Percentiles rank a stretch among this genome's conserved stretches.
These are phyloP conservation scores for Emericellopsis terricola DNA, from an alignment of 495 filamentous ascomycete genomes.

Conservation along the genomic window DNA sequence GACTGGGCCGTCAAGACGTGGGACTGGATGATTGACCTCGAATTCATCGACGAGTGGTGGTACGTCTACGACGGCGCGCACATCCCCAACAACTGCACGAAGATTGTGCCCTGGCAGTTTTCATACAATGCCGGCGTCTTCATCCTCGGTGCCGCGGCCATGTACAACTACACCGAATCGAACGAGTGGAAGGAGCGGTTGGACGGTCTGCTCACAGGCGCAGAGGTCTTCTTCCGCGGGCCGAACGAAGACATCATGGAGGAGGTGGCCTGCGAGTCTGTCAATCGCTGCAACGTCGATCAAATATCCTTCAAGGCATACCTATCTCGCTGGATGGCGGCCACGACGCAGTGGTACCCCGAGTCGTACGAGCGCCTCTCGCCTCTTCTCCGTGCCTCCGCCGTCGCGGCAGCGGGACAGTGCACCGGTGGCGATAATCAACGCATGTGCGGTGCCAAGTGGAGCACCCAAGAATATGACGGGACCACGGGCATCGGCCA, in stretches of 20 bases:
- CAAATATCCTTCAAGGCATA: slow-evolving; percentile 72
- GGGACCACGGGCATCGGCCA: slow-evolving; percentile 43
- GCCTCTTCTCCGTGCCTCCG: slow-evolving; percentile 42
- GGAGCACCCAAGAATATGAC: slow-evolving; percentile 38
- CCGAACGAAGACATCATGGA: slow-evolving; percentile 33
- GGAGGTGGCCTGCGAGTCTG: slow-evolving; percentile 57
- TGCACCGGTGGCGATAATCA: slow-evolving; percentile 41
- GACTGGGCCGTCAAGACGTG: slow-evolving; percentile 55
- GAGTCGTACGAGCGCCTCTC: slow-evolving; percentile 40
- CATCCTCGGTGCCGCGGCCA: slow-evolving; percentile 49
- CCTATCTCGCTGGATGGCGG: slow-evolving; percentile 57
- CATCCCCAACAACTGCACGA: slow-evolving; percentile 27
- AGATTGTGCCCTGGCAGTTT: slow-evolving; percentile 35
- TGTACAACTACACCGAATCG: slow-evolving; percentile 43
- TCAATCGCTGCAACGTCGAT: slow-evolving; percentile 45
- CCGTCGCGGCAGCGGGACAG: slow-evolving; percentile 42
- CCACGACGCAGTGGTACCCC: slow-evolving; percentile 50
- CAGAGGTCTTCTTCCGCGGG: slow-evolving; percentile 33
- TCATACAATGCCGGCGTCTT: slow-evolving; percentile 56
- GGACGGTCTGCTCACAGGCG: slow-evolving; percentile 30
- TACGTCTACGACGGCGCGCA: slow-evolving; percentile 42
- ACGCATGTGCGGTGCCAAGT: slow-evolving; percentile 45
- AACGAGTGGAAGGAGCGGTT: slow-evolving; percentile 32
- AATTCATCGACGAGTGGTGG: slow-evolving; percentile 29
- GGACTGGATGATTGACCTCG: slow-evolving; percentile 40